phyloP scores from a whole-genome alignment of 2,329 filamentous ascomycete genomes.

The Aspergillus amoenus region DNA sequence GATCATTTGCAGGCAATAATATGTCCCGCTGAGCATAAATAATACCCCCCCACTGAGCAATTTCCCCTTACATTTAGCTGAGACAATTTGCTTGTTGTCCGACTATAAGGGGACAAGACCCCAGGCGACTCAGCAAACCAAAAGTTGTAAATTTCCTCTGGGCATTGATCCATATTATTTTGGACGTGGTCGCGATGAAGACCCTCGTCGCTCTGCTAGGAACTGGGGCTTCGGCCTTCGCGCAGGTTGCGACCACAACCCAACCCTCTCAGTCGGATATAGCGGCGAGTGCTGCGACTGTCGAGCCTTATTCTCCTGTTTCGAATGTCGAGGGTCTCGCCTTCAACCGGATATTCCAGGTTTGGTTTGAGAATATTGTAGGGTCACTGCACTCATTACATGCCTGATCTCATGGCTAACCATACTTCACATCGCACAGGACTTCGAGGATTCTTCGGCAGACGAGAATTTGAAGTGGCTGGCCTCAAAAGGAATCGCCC shows the following conservation, averaged over 20 bases:
- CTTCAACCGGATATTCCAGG: conserved; percentile 63
- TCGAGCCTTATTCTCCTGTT: conserved; percentile 61
- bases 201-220: conserved; percentile 34
- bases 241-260: conserved; percentile 26
- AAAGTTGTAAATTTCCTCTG: not conserved
- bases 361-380: conserved; percentile 75
- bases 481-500: conserved; percentile 55
- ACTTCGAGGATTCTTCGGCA: conserved; percentile 62
- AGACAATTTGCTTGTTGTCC: not conserved
- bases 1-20: not conserved
- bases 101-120: not conserved
- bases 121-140: not conserved
- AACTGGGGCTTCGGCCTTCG: conserved; percentile 24
- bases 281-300: conserved; percentile 51
- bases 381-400: conserved; percentile 24
- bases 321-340: conserved; percentile 14
- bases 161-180: too few species aligned
- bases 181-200: conserved; percentile 47
- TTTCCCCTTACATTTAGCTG: not conserved
- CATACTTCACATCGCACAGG: conserved; percentile 19
- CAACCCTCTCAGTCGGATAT: conserved; percentile 31
- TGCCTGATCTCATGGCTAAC: not conserved
- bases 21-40: not conserved
- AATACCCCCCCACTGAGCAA: not conserved
- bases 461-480: conserved; percentile 48